phyloP scores from a whole-genome alignment of 2,329 filamentous ascomycete species.

The Sclerotinia borealis region DNA sequence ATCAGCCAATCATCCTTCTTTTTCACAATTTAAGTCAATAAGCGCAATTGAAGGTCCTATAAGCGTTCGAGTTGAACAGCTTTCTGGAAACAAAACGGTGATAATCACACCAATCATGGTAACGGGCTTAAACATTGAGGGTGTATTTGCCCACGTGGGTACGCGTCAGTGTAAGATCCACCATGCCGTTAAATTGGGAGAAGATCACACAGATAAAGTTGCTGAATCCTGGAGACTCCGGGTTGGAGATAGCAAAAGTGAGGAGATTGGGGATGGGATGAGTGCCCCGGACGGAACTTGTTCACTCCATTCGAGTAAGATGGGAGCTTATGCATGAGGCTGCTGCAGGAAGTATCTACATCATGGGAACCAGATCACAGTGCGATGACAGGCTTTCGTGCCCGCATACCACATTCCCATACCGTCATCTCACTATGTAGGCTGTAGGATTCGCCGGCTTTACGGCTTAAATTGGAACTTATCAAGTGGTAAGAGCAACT shows the following conservation, averaged over 20 bases:
- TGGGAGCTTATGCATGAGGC: background rate
- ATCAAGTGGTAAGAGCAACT: background rate
- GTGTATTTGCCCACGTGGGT: background rate
- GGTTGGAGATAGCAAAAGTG: background rate
- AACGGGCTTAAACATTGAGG: background rate
- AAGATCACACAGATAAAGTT: background rate
- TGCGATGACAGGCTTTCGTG: background rate
- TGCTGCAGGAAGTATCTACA: background rate
- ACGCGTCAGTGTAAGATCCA: background rate
- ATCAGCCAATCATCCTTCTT: background rate
- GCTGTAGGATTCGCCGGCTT: too few relatives aligned
- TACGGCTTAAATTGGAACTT: background rate
- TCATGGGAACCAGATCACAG: background rate
- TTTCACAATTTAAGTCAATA: background rate
- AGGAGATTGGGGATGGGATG: background rate
- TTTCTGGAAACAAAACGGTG: background rate
- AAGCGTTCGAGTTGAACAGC: background rate
- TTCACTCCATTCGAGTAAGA: background rate
- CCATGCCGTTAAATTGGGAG: background rate
- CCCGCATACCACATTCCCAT: background rate
- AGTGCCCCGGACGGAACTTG: too few relatives aligned
- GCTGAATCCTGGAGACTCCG: conserved; percentile 1
- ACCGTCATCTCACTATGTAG: background rate
- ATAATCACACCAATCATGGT: background rate
- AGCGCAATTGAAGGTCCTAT: background rate